phyloP scores from a whole-genome alignment of 495 filamentous ascomycete genomes.

The Cercophora newfieldiana region DNA sequence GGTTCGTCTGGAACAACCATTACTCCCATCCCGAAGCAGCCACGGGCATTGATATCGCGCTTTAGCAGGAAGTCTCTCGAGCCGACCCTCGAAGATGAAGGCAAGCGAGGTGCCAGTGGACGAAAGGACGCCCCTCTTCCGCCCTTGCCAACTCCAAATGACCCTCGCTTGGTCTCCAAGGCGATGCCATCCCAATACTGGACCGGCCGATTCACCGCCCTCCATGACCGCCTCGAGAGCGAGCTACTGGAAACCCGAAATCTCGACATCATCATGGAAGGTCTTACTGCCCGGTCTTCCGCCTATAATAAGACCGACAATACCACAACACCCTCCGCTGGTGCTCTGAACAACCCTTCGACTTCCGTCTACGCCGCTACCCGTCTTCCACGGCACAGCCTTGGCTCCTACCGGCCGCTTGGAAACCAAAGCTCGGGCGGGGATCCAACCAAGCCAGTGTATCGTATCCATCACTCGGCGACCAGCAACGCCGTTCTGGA shows the following conservation, averaged over 20 bases:
- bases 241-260: slow-evolving; percentile 40
- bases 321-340: slow-evolving; percentile 10
- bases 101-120: background rate
- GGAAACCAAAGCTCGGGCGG: background rate
- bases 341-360: slow-evolving; percentile 27
- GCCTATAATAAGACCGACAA: slow-evolving; percentile 18
- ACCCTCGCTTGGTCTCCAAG: slow-evolving; percentile 27
- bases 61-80: slow-evolving; percentile 14
- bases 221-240: slow-evolving; percentile 54
- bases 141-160: background rate
- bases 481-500: slow-evolving; percentile 32
- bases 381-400: background rate
- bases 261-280: slow-evolving; percentile 30
- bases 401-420: background rate
- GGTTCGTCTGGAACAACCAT: slow-evolving; percentile 6
- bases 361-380: slow-evolving; percentile 22
- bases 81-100: background rate
- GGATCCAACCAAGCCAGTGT: background rate
- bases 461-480: slow-evolving; percentile 27
- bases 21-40: background rate
- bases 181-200: slow-evolving; percentile 48
- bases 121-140: background rate
- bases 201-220: slow-evolving; percentile 55
- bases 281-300: slow-evolving; percentile 25
- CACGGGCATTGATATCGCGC: slow-evolving; percentile 4